Base-by-base conservation (phyloP, 148 eudicot species). In the Cornus kousa region DNA sequence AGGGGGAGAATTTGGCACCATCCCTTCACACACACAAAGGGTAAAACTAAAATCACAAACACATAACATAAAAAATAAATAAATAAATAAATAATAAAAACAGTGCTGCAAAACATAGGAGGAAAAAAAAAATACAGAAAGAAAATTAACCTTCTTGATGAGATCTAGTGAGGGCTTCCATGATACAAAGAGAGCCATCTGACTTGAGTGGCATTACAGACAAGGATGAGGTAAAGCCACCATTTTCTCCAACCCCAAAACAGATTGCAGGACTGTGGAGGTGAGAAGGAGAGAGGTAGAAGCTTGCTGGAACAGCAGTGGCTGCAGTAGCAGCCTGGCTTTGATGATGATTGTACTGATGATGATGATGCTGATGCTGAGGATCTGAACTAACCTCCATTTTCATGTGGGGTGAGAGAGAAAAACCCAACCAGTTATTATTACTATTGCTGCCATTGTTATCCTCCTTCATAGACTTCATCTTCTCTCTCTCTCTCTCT, bases 111-210 rank as follows among this genome's bases (percentile, higher is more conserved):
- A 39, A 16, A n/a, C 14, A 39, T 20, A 71, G 35, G 35, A 59
- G 32, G n/a, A 68, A 31, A 35, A 24, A 39, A 67, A 73, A 19
- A 20, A 73, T 19, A 24, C 24, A 46, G 53, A 14, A 75, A 59
- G 24, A 23, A 48, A 28, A 28, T 28, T 28, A 28, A 89, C 94
- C 94, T 71, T 92, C 80, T 24, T 88, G 77, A 28, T 91, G 94
- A 46, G 97, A 88, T 76, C 85, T 87, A 22, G 84, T 39, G 78
- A 90, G 86, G 78, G 89, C 90, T 79, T 93, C 95, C 89, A 93
- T 79, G 64, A 93, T 87, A 59, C 95, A 93, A 74, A 93, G 92
- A 74, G 97, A 91, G 50, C 93, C 92, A 81, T 93, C 97, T 10
- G 93, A 93, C 69, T 86, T 91, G 55, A 93, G 87, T 39, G 97